Evolutionary conservation across 2,329 filamentous ascomycete species (phyloP).

Genomic region (Ophiosphaerella narmari): DNA sequence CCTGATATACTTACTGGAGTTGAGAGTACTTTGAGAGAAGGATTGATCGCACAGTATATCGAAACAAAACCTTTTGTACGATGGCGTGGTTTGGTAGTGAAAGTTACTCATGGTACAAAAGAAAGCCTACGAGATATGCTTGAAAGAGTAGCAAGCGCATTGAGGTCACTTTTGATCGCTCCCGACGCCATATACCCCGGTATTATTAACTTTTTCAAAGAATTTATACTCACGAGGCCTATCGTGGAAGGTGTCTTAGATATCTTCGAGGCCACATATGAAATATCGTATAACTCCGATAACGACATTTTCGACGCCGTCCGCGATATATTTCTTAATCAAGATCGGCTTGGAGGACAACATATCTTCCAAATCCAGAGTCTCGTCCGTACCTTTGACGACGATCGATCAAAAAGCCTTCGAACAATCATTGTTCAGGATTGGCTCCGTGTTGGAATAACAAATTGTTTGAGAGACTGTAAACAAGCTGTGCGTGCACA

Average conservation of each 20-base stretch:
- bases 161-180: conserved; percentile 8
- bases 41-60: conserved; percentile 25
- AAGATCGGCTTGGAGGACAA: conserved; percentile 19
- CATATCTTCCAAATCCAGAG: conserved; percentile 21
- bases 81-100: conserved; percentile 24
- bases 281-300: conserved; percentile 13
- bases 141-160: conserved; percentile 8
- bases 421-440: conserved; percentile 19
- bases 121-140: conserved; percentile 21
- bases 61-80: conserved; percentile 14
- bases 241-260: conserved; percentile 26
- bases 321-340: conserved; percentile 8
- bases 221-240: conserved; percentile 17
- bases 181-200: conserved; percentile 1
- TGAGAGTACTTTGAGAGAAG: conserved; percentile 25
- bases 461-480: conserved; percentile 29
- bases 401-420: conserved; percentile 15
- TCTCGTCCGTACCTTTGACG: conserved; percentile 22
- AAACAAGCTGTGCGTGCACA: conserved; percentile 21
- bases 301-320: conserved; percentile 17
- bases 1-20: conserved; percentile 32
- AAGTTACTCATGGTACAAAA: conserved; percentile 25
- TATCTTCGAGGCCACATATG: conserved; percentile 25
- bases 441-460: conserved; percentile 26
- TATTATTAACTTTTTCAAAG: conserved; percentile 24